phyloP scores from a whole-genome alignment of 2,329 filamentous ascomycete genomes.

The Ascochyta koolunga region DNA sequence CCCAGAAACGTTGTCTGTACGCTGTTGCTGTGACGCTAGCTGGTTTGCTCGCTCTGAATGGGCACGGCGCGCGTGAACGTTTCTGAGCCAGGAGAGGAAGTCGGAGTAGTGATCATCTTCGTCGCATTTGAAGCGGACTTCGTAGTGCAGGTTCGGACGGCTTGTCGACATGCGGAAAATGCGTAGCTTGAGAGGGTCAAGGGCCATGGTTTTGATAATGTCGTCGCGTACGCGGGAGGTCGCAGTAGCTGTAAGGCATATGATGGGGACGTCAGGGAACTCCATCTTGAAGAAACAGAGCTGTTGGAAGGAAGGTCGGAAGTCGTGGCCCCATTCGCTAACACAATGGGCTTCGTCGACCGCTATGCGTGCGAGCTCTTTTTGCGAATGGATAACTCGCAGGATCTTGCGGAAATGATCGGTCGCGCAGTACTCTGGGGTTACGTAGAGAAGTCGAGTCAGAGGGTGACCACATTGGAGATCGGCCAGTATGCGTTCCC shows the following conservation, averaged over 20 bases:
- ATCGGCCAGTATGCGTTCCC: conserved; percentile 74
- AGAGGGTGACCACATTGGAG: conserved; percentile 85
- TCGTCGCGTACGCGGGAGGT: conserved; percentile 82
- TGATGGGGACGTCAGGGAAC: conserved; percentile 86
- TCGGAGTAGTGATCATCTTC: conserved; percentile 75
- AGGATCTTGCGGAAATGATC: conserved; percentile 78
- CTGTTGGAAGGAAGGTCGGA: conserved; percentile 88
- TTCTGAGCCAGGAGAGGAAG: conserved; percentile 76
- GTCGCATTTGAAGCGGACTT: conserved; percentile 82
- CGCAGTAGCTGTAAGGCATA: conserved; percentile 90
- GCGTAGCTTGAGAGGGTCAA: conserved; percentile 68
- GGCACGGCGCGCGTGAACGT: conserved; percentile 72
- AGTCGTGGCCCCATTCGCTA: conserved; percentile 97
- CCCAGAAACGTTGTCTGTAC: conserved; percentile 70
- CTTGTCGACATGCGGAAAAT: conserved; percentile 84
- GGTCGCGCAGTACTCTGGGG: conserved; percentile 83
- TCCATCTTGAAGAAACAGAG: conserved; percentile 83
- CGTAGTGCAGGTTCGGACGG: conserved; percentile 86
- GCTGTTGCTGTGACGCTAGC: conserved; percentile 57
- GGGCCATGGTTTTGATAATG: conserved; percentile 74
- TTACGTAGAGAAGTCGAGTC: conserved; percentile 87
- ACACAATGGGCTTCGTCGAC: conserved; percentile 97
- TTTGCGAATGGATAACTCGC: conserved; percentile 75
- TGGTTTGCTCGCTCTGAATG: conserved; percentile 64
- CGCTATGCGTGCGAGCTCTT: conserved; percentile 84